A percentile compares a stretch with the other conserved stretches of the same genome.
These are phyloP conservation scores for Diatrype stigma DNA, from an alignment of 2,329 filamentous ascomycete species.

Conservation along the genomic window DNA sequence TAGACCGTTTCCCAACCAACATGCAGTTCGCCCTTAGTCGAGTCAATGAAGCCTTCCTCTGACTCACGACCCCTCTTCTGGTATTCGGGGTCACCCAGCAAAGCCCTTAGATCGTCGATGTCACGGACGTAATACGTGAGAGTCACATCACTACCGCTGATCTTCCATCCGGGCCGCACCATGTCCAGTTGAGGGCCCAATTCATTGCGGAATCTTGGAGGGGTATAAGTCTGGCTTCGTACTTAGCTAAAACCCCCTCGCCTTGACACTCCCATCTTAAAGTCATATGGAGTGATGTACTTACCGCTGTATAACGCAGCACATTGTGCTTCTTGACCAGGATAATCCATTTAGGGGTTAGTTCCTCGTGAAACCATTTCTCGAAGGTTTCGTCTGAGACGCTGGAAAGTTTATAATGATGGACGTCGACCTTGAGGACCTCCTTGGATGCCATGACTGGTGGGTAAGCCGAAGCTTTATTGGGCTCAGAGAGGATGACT, in stretches of 20 bases:
- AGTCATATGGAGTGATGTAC: not conserved
- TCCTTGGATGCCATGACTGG: not conserved
- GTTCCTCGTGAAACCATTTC: not conserved
- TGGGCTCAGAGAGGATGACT: too few species aligned
- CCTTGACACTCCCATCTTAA: too few species aligned
- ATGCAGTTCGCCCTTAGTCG: slow-evolving; percentile 3
- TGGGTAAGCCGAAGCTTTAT: too few species aligned
- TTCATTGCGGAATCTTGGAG: not conserved
- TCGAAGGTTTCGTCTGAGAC: slow-evolving; percentile 2
- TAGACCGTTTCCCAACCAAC: slow-evolving; percentile 4
- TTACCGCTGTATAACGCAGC: not conserved
- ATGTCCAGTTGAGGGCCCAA: not conserved
- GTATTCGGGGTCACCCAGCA: slow-evolving; percentile 1
- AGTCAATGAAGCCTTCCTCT: slow-evolving; percentile 4
- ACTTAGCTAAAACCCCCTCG: not conserved
- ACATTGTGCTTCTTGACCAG: not conserved
- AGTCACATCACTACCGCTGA: slow-evolving; percentile 1
- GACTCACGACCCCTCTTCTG: slow-evolving; percentile 1
- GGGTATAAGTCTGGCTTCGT: not conserved
- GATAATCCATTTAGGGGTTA: slow-evolving; percentile 1
- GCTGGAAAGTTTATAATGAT: slow-evolving; percentile 1
- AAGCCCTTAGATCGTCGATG: not conserved
- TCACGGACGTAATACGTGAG: slow-evolving; percentile 2
- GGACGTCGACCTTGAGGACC: slow-evolving; percentile 2
- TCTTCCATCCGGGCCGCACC: slow-evolving; percentile 3